Evolutionary conservation across 768 basidiomycete species (phyloP).

Genomic region (Bullera alba): DNA sequence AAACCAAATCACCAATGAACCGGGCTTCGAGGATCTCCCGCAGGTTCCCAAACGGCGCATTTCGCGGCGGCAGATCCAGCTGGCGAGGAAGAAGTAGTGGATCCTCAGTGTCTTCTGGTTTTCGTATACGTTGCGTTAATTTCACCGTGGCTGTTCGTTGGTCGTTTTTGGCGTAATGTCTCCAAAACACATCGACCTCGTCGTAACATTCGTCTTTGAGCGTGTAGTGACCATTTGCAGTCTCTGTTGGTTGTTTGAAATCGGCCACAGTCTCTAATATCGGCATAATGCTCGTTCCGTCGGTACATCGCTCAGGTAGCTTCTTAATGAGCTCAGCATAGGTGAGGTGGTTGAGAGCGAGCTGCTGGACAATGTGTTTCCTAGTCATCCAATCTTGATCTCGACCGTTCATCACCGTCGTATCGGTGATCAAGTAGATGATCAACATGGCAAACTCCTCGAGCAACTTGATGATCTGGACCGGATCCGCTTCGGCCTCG

Average conservation of each 20-base stretch:
- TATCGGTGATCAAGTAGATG: constrained; percentile 78
- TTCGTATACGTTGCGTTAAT: constrained; percentile 59
- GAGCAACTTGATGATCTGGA: constrained; percentile 54
- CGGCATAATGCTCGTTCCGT: constrained; percentile 72
- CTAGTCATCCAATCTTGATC: constrained; percentile 60
- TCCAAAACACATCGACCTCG: constrained; percentile 92
- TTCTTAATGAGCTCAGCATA: constrained; percentile 88
- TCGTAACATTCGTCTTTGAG: constrained; percentile 73
- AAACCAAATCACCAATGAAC: constrained; percentile 70
- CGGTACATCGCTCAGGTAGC: constrained; percentile 79
- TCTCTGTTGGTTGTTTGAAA: constrained; percentile 68
- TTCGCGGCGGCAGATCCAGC: constrained; percentile 52
- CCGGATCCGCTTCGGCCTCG: constrained; percentile 14
- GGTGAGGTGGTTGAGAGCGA: constrained; percentile 77
- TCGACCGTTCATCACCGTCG: constrained; percentile 64
- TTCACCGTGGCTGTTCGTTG: constrained; percentile 82
- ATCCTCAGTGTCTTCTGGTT: constrained; percentile 56
- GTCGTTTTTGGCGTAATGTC: constrained; percentile 88
- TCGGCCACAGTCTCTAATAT: constrained; percentile 70
- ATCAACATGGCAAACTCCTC: constrained; percentile 85
- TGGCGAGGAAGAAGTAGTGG: constrained; percentile 70
- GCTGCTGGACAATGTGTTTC: constrained; percentile 80
- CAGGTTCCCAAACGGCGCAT: constrained; percentile 65
- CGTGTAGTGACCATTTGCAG: constrained; percentile 80
- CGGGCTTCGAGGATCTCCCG: constrained; percentile 62